phyloP scores from a whole-genome alignment of 352 stramenopile species.

The Nothophytophthora sp. region DNA sequence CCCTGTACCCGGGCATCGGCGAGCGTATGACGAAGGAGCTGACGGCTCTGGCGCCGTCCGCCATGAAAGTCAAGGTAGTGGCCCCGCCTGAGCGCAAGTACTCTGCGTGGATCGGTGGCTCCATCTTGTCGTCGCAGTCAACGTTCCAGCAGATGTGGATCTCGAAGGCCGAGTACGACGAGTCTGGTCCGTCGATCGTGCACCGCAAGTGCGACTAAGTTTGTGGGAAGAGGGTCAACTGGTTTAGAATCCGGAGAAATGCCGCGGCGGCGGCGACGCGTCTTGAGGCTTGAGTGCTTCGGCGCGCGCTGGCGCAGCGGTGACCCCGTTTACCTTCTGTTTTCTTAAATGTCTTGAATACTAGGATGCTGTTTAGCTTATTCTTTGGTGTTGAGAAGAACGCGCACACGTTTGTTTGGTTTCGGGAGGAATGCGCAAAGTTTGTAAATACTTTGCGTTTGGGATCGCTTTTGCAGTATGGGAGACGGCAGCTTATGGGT shows the following conservation, averaged over 20 bases:
- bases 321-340: constrained; percentile 17
- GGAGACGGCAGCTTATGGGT: too few species aligned
- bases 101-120: constrained; percentile 98
- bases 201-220: constrained; percentile 96
- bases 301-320: constrained; percentile 3
- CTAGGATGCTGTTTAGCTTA: constrained; percentile 30
- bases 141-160: constrained; percentile 99
- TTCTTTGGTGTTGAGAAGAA: not conserved
- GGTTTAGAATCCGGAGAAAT: constrained; percentile 31
- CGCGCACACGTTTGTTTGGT: too few species aligned
- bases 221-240: constrained; percentile 15
- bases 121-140: constrained; percentile 95
- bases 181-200: constrained; percentile 95
- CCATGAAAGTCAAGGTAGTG: constrained; percentile 97
- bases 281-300: constrained; percentile 65
- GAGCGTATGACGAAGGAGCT: constrained; percentile 96
- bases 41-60: constrained; percentile 81
- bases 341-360: constrained; percentile 42
- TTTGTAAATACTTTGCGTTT: too few species aligned
- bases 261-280: constrained; percentile 1
- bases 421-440: too few species aligned
- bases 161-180: constrained; percentile 97
- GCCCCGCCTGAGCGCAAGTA: constrained; percentile 94
- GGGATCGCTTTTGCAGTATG: too few species aligned
- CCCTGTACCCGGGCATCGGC: constrained; percentile 95